These are phyloP conservation scores for Globisporangium megalacanthum DNA, from an alignment of 352 stramenopile genomes.

Conservation along the genomic window DNA sequence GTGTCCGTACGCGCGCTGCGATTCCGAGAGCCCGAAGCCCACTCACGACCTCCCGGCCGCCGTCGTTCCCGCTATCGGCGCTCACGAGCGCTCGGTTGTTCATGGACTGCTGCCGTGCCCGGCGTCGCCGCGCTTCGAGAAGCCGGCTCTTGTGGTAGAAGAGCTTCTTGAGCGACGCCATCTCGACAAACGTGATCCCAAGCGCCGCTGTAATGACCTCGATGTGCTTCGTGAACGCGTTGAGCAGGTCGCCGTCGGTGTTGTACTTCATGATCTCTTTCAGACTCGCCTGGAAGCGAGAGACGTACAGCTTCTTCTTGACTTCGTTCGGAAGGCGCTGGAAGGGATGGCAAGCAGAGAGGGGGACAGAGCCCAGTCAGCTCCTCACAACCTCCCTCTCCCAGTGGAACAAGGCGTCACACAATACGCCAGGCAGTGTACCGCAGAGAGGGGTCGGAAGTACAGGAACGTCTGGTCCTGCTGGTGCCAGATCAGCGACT, in stretches of 20 bases:
- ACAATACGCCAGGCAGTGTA: slow-evolving; percentile 10
- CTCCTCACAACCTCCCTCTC: too few species aligned
- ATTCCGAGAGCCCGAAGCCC: not conserved
- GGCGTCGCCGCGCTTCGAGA: slow-evolving; percentile 14
- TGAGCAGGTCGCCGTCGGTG: slow-evolving; percentile 62
- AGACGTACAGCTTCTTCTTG: slow-evolving; percentile 69
- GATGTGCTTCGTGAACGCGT: slow-evolving; percentile 61
- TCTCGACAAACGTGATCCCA: slow-evolving; percentile 47
- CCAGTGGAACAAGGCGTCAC: too few species aligned
- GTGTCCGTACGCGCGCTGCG: not conserved
- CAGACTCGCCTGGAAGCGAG: slow-evolving; percentile 54
- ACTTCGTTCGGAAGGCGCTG: slow-evolving; percentile 67
- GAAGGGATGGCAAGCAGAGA: not conserved
- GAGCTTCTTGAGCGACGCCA: slow-evolving; percentile 50
- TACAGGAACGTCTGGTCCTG: slow-evolving; percentile 39
- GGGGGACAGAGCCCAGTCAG: too few species aligned
- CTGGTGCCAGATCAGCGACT: slow-evolving; percentile 66
- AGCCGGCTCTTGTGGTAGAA: slow-evolving; percentile 28
- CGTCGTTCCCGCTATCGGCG: not conserved
- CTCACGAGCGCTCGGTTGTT: not conserved
- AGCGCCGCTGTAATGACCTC: slow-evolving; percentile 66
- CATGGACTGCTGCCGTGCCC: not conserved
- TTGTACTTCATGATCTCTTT: slow-evolving; percentile 81
- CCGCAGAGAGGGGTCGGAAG: slow-evolving; percentile 52
- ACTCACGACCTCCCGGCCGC: slow-evolving; percentile 3